Conservation (phyloP, 2,329 filamentous ascomycete genomes). For the Teratosphaeria epicoccoides region DNA sequence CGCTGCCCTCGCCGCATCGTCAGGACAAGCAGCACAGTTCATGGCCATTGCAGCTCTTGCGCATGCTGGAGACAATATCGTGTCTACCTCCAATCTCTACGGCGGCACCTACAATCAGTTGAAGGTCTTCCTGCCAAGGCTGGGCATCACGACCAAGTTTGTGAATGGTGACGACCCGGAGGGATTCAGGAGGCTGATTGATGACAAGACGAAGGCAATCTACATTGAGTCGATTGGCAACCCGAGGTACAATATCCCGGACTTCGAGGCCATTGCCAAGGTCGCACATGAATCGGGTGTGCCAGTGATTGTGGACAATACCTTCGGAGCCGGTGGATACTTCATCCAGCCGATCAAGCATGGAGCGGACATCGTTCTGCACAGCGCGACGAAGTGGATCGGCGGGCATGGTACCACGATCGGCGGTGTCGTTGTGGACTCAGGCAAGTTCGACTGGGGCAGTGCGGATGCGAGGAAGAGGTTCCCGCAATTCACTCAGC, state of each 20-base stretch:
- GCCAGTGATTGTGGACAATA: slow-evolving; percentile 71
- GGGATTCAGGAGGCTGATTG: slow-evolving; percentile 72
- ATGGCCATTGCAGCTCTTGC: slow-evolving; percentile 80
- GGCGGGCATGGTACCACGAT: slow-evolving; percentile 86
- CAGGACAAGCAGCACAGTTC: slow-evolving; percentile 86
- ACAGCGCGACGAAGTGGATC: slow-evolving; percentile 96
- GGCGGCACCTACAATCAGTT: slow-evolving; percentile 96
- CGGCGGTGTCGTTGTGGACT: slow-evolving; percentile 74
- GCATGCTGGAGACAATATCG: slow-evolving; percentile 81
- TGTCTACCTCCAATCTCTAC: slow-evolving; percentile 82
- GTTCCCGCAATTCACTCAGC: slow-evolving; percentile 90
- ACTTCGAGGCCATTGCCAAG: slow-evolving; percentile 77
- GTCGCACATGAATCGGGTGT: slow-evolving; percentile 59
- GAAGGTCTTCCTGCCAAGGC: slow-evolving; percentile 78
- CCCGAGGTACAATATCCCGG: slow-evolving; percentile 83
- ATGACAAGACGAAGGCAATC: slow-evolving; percentile 85
- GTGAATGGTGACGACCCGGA: slow-evolving; percentile 68
- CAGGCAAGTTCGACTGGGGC: slow-evolving; percentile 90
- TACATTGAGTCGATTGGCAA: slow-evolving; percentile 92
- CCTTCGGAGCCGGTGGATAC: slow-evolving; percentile 87
- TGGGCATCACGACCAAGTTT: slow-evolving; percentile 83
- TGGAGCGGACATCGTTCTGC: slow-evolving; percentile 86
- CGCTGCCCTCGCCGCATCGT: slow-evolving; percentile 72
- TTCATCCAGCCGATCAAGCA: slow-evolving; percentile 78
- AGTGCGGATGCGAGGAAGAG: slow-evolving; percentile 52